Base-by-base conservation (phyloP, 108 stramenopile species). In the Craspedostauros australis region DNA sequence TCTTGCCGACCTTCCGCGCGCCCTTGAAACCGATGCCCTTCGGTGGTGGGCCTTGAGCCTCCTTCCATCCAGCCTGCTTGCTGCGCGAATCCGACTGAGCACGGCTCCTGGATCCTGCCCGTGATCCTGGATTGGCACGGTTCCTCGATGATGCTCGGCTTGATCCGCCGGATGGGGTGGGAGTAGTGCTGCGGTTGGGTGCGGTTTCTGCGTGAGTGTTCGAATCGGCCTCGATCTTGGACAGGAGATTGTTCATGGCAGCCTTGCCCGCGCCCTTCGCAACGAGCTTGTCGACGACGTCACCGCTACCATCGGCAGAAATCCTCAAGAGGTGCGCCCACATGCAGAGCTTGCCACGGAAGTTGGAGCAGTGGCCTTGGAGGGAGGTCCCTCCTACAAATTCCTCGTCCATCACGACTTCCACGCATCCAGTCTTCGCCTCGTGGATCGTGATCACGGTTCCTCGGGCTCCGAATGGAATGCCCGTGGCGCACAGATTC, bases 341-440 rank as follows among this genome's bases (percentile, higher is more conserved):
- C 1, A 85, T 77, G 44, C 84, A 80, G n/a, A 98, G 82, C 65
- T 85, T 84, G 21, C 96, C 95, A 32, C 98, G 75, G 46, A 96
- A 96, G 57, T 92, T 92, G 21, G 82, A 87, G 74, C 98, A 98
- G 16, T 80, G 57, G 20, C 98, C 96, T 40, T 98, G 94, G 5
- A 99, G 60, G 15, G 73, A 79, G 22, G 80, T 80, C 1, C 97
- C 97, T 39, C 96, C 98, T 32, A 97, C 83, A 53, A 99, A 98
- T 64, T 96, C 95, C 59, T 96, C 93, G 68, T 99, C 99, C 75
- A 97, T 92, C 21, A 99, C 90, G 33, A 99, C 93, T 50, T 99
- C 99, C 27, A 99, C 99, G 63, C 94, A 96, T 18, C 86, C 93
- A 11, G 84, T 86, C 14, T 68, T 63, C 26, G 82, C 69, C 53